Conservation (phyloP, 805 yeast genomes). For the Candida gorgasii region DNA sequence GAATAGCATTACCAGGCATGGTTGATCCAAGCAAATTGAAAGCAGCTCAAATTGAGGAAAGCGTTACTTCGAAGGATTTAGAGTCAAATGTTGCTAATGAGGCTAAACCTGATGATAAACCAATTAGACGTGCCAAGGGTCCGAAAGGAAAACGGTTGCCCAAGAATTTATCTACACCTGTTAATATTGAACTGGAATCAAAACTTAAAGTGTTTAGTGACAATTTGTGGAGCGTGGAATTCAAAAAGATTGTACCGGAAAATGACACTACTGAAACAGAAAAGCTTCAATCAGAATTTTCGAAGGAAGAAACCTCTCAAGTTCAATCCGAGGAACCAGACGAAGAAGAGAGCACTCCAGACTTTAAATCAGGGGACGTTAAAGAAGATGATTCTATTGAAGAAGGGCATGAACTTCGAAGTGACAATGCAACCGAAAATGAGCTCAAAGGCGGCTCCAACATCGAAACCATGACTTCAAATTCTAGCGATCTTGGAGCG, state of each 20-base stretch:
- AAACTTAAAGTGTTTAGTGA: constrained; percentile 33
- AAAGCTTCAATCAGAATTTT: no score
- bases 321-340: no score
- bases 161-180: constrained; percentile 47
- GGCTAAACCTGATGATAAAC: neutral
- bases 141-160: constrained; percentile 77
- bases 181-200: constrained; percentile 33
- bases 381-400: no score
- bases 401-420: no score
- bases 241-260: constrained; percentile 2
- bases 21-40: constrained; percentile 38
- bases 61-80: constrained; percentile 4
- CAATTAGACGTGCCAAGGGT: constrained; percentile 59
- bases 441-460: no score
- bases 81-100: constrained; percentile 21
- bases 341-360: no score
- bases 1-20: constrained; percentile 55
- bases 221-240: constrained; percentile 35
- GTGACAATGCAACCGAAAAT: no score
- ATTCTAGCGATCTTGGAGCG: no score
- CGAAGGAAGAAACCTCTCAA: no score
- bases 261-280: neutral
- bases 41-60: constrained; percentile 13
- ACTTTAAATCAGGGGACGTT: no score
- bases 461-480: no score